Evolutionary conservation across 164 flowering plant species (phyloP).

Genomic region (Tinospora cordifolia): DNA sequence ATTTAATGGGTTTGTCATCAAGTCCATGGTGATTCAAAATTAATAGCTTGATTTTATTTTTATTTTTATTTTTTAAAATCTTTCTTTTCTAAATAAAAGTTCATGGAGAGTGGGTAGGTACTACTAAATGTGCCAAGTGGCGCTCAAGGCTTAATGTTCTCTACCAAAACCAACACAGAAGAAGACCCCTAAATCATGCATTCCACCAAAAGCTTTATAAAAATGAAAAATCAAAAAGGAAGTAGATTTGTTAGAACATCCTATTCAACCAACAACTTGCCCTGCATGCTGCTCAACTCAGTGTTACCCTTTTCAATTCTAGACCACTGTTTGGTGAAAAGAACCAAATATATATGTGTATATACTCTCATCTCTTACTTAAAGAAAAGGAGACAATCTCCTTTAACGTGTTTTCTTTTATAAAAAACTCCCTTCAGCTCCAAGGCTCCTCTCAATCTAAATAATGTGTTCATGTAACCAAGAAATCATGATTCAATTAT

Average conservation of each 20-base stretch:
- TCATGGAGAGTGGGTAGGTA: not conserved
- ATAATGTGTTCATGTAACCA: not conserved
- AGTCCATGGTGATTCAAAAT: too few relatives aligned
- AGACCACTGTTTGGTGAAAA: slow-evolving; percentile 5
- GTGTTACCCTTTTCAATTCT: not conserved
- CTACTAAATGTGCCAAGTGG: not conserved
- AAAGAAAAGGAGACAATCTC: not conserved
- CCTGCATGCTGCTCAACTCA: not conserved
- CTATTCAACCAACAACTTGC: slow-evolving; percentile 5
- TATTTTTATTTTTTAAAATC: too few relatives aligned
- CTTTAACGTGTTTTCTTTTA: not conserved
- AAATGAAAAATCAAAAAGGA: not conserved
- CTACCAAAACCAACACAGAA: not conserved
- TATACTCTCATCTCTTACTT: not conserved
- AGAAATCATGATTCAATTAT: too few relatives aligned
- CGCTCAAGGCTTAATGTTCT: not conserved
- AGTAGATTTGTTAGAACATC: slow-evolving; percentile 10
- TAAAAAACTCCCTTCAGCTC: not conserved
- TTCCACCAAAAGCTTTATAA: not conserved
- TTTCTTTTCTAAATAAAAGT: too few relatives aligned
- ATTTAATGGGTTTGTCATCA: too few relatives aligned
- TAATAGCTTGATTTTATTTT: too few relatives aligned
- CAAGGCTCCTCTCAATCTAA: not conserved
- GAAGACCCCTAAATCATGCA: not conserved
- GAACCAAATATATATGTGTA: not conserved